A percentile compares a stretch with the other conserved stretches of the same genome.
These are phyloP conservation scores for Pyrrhoderma noxium DNA, from an alignment of 1,284 basidiomycete species.

Conservation along the genomic window DNA sequence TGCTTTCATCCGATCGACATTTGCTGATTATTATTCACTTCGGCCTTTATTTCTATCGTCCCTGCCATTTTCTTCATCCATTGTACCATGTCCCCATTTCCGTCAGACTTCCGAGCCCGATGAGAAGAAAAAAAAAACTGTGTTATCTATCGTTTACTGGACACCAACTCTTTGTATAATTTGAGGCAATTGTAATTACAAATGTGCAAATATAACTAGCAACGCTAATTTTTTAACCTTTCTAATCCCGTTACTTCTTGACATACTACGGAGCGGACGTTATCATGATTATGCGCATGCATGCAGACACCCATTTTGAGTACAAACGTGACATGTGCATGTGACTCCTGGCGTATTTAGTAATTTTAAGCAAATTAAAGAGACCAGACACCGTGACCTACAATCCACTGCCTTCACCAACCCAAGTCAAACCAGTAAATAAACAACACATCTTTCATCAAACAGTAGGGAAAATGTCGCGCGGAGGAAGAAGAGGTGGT, in stretches of 20 bases:
- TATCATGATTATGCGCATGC: no score
- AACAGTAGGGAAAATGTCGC: constrained; percentile 32
- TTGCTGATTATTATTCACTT: not conserved
- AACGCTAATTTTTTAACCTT: not conserved
- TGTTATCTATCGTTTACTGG: constrained; percentile 4
- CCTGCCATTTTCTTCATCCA: not conserved
- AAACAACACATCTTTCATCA: not conserved
- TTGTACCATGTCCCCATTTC: not conserved
- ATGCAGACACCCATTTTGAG: no score
- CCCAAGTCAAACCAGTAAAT: no score
- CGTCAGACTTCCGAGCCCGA: not conserved
- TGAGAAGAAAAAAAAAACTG: not conserved
- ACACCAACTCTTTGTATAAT: constrained; percentile 11
- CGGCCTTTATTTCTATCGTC: not conserved
- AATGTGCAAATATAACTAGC: not conserved
- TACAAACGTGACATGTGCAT: not conserved
- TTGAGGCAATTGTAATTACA: constrained; percentile 2
- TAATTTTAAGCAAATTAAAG: no score
- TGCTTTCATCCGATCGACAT: not conserved
- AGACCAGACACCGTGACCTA: no score
- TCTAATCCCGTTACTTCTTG: not conserved
- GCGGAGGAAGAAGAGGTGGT: constrained; percentile 40
- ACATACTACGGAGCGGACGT: no score
- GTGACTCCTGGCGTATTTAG: not conserved
- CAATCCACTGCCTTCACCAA: no score